A percentile compares a stretch with the other conserved stretches of the same genome.
These are phyloP conservation scores for Monosporozyma yasuniensis DNA, from an alignment of 805 yeast genomes.

Conservation along the genomic window DNA sequence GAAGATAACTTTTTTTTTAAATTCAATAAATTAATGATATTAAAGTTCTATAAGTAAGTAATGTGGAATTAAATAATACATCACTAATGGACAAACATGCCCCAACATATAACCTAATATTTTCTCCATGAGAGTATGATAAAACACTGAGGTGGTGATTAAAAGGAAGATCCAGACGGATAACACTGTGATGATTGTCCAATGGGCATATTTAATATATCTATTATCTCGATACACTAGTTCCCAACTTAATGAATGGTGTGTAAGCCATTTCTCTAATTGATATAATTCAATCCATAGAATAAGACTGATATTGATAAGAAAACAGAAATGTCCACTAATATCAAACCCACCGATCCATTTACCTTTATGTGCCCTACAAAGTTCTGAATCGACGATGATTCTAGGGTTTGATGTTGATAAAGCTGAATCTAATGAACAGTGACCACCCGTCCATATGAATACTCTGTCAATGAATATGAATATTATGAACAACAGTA, in stretches of 20 bases:
- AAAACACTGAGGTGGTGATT: conserved; percentile 69
- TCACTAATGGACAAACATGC: conserved; percentile 38
- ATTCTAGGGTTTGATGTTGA: conserved; percentile 13
- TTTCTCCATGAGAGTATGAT: conserved; percentile 74
- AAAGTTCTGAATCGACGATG: conserved; percentile 21
- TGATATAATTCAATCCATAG: conserved; percentile 30
- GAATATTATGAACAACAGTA: conserved; percentile 20
- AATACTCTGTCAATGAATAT: conserved; percentile 28
- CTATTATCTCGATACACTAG: neutral
- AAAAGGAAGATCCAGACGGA: conserved; percentile 49
- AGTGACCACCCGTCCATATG: conserved; percentile 30
- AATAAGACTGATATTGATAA: conserved; percentile 36
- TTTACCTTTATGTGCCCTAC: conserved; percentile 26
- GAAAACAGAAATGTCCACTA: conserved; percentile 45
- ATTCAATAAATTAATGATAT: too few relatives aligned
- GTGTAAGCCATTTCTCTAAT: conserved; percentile 5
- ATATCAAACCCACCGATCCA: conserved; percentile 47
- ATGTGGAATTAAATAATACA: conserved; percentile 33
- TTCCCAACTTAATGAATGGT: neutral
- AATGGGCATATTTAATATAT: conserved; percentile 4
- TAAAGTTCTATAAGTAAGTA: neutral
- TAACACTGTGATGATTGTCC: conserved; percentile 11
- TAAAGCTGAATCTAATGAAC: conserved; percentile 13
- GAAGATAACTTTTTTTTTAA: too few relatives aligned
- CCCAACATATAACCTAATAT: conserved; percentile 61